These are phyloP conservation scores for Blastocystis sp. DNA, from an alignment of 352 stramenopile species.

Conservation along the genomic window DNA sequence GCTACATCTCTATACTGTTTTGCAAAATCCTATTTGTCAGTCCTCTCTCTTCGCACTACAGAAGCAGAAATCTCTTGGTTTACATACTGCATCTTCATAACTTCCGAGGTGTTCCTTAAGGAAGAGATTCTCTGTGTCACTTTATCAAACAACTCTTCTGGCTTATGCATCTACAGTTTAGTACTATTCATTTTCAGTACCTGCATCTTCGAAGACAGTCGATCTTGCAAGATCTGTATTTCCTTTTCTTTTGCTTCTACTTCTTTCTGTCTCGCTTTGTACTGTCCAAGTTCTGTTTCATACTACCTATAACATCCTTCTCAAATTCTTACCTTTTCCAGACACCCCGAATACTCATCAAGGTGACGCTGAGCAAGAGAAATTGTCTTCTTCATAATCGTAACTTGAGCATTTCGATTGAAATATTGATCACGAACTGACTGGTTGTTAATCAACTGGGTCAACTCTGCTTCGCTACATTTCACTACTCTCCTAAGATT, in stretches of 20 bases:
- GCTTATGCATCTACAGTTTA: slow-evolving; percentile 3
- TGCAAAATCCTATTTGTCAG: background rate
- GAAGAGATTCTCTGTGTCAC: background rate
- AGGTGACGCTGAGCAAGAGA: background rate
- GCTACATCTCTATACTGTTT: background rate
- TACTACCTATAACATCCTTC: background rate
- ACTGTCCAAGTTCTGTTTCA: background rate
- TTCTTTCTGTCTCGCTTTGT: background rate
- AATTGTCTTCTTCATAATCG: background rate
- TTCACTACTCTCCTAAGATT: background rate
- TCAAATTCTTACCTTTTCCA: background rate
- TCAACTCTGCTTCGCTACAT: background rate
- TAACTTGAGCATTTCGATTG: background rate
- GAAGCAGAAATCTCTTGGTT: slow-evolving; percentile 8
- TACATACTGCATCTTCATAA: background rate
- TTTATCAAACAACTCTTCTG: background rate
- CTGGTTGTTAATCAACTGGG: background rate
- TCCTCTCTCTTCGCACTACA: background rate
- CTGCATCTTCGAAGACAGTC: background rate
- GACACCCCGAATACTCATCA: background rate
- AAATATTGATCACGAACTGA: background rate
- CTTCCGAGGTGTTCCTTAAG: background rate
- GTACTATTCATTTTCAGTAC: background rate
- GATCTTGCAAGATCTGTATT: background rate
- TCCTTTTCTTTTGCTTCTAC: background rate